These are phyloP conservation scores for Conringia planisiliqua DNA, from an alignment of 345 rosid genomes.

Conservation along the genomic window DNA sequence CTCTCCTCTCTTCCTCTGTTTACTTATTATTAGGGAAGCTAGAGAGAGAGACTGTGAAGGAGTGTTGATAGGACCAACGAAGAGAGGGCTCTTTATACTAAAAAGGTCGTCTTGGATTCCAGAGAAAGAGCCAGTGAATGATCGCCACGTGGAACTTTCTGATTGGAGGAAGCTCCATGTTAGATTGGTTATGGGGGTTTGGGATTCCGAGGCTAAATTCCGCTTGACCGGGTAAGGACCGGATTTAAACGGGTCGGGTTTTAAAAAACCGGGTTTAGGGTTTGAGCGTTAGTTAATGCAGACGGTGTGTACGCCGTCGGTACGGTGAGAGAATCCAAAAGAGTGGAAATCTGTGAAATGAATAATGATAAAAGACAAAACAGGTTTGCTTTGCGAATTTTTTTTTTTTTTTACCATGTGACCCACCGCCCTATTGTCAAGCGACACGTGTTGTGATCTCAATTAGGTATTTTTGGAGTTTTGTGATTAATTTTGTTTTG, in stretches of 20 bases:
- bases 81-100: conserved; percentile 44
- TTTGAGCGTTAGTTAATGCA: neutral
- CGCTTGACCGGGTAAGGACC: conserved; percentile 43
- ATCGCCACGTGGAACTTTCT: conserved; percentile 49
- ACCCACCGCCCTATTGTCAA: conserved; percentile 29
- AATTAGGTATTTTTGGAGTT: conserved; percentile 17
- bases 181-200: conserved; percentile 23
- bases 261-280: conserved; percentile 1
- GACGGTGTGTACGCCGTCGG: conserved; percentile 35
- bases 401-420: conserved; percentile 18
- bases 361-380: conserved; percentile 11
- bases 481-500: conserved; percentile 14
- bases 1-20: neutral
- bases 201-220: conserved; percentile 40
- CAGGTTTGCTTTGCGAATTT: neutral
- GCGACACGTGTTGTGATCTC: conserved; percentile 29
- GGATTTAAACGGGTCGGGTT: conserved; percentile 5
- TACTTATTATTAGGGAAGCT: neutral
- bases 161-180: conserved; percentile 20
- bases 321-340: conserved; percentile 34
- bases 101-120: conserved; percentile 68
- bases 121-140: conserved; percentile 35
- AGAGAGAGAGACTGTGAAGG: conserved; percentile 7
- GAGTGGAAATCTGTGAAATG: conserved; percentile 25
- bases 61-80: conserved; percentile 4